phyloP scores from a whole-genome alignment of 1,284 basidiomycete species.

The Apiotrichum montevideense region DNA sequence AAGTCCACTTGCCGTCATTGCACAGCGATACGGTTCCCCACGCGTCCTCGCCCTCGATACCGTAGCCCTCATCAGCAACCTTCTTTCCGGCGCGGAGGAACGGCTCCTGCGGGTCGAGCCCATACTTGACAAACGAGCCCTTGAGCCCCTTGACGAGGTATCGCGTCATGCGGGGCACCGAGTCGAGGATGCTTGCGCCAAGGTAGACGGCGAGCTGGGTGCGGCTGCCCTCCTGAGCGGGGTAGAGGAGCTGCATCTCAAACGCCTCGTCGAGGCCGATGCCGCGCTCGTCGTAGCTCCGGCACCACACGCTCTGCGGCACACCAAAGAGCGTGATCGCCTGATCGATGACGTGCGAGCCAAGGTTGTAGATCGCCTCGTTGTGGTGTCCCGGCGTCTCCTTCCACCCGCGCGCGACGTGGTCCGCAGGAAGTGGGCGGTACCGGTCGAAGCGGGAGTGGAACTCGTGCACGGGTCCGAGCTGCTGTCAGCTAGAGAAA shows the following conservation, averaged over 20 bases:
- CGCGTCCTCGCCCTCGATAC: conserved; percentile 15
- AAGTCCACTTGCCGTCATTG: conserved; percentile 5
- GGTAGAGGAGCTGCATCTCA: conserved; percentile 64
- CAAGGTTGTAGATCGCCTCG: conserved; percentile 49
- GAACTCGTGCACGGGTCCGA: conserved; percentile 33
- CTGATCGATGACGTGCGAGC: conserved; percentile 63
- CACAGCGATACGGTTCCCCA: conserved; percentile 19
- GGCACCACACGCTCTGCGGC: conserved; percentile 55
- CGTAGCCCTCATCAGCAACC: conserved; percentile 19
- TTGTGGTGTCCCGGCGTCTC: conserved; percentile 45
- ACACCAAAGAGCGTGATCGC: conserved; percentile 68
- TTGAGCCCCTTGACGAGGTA: conserved; percentile 57
- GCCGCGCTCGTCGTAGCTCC: conserved; percentile 32
- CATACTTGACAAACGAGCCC: conserved; percentile 68
- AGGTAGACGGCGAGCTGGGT: conserved; percentile 62
- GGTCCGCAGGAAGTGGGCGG: conserved; percentile 51
- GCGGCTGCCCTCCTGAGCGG: conserved; percentile 48
- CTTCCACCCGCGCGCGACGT: conserved; percentile 54
- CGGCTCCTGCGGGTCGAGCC: conserved; percentile 71
- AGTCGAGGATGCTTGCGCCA: conserved; percentile 63
- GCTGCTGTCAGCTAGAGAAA: conserved; percentile 16
- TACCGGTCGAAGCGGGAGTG: conserved; percentile 63
- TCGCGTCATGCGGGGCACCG: conserved; percentile 57
- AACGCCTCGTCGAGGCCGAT: conserved; percentile 42
- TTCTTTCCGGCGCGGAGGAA: conserved; percentile 35